Evolutionary conservation across 805 yeast genomes (phyloP).

Genomic region (Kuraishia piskuri): DNA sequence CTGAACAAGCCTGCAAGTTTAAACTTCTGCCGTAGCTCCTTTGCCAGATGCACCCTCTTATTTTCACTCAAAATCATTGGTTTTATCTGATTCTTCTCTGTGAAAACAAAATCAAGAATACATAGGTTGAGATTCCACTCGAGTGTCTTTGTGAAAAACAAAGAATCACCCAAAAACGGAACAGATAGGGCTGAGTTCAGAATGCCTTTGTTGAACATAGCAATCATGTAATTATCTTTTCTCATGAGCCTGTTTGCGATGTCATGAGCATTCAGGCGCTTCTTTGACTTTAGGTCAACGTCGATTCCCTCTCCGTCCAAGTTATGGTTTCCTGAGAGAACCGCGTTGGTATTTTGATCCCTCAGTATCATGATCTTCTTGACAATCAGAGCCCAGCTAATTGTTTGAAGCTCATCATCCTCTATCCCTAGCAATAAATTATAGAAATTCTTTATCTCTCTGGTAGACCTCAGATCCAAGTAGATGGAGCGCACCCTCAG

Average conservation of each 20-base stretch:
- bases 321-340: conserved; percentile 32
- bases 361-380: conserved; percentile 63
- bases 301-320: conserved; percentile 19
- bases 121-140: conserved; percentile 94
- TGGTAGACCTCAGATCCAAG: conserved; percentile 55
- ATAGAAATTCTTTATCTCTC: conserved; percentile 74
- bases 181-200: conserved; percentile 57
- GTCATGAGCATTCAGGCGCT: conserved; percentile 81
- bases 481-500: conserved; percentile 47
- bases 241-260: conserved; percentile 96
- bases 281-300: conserved; percentile 59
- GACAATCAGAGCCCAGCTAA: conserved; percentile 86
- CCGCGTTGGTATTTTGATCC: conserved; percentile 80
- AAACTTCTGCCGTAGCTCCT: conserved; percentile 70
- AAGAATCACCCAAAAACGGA: conserved; percentile 10
- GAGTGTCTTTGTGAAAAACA: conserved; percentile 68
- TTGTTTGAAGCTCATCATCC: conserved; percentile 83
- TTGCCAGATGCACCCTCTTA: conserved; percentile 56
- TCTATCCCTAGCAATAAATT: conserved; percentile 58
- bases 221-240: conserved; percentile 88
- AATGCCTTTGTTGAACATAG: conserved; percentile 72
- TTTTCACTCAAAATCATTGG: conserved; percentile 61
- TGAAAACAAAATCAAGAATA: conserved; percentile 78
- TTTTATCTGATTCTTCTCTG: conserved; percentile 74
- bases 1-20: conserved; percentile 83